A percentile compares a stretch with the other conserved stretches of the same genome.
These are phyloP conservation scores for Zygoascus ofunaensis DNA, from an alignment of 805 yeast genomes.

Conservation along the genomic window DNA sequence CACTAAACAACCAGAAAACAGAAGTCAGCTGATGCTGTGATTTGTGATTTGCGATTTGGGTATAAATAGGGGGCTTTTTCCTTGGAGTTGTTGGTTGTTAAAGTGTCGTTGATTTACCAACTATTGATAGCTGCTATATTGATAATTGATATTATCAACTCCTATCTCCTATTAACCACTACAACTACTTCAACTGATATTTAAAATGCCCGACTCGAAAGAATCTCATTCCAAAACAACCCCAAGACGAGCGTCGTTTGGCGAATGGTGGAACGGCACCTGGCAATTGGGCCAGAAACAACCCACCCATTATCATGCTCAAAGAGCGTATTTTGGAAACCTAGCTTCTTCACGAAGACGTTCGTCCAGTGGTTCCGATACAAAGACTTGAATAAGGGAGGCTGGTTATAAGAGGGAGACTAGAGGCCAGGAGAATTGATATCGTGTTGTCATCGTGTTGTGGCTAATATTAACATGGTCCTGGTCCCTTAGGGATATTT, in stretches of 20 bases:
- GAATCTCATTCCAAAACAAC: neutral
- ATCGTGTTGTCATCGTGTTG: too few species aligned
- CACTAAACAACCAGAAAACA: too few species aligned
- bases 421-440: too few species aligned
- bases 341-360: neutral
- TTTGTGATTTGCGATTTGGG: too few species aligned
- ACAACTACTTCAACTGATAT: neutral
- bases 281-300: conserved; percentile 4
- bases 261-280: conserved; percentile 6
- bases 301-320: conserved; percentile 1
- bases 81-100: neutral
- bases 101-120: neutral
- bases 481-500: too few species aligned
- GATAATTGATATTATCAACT: neutral
- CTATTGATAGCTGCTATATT: neutral
- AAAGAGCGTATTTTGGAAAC: conserved; percentile 2
- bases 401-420: too few species aligned
- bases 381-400: too few species aligned
- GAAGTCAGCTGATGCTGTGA: too few species aligned
- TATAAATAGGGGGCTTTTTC: too few species aligned
- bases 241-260: conserved; percentile 1
- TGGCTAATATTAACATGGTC: too few species aligned
- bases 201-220: neutral
- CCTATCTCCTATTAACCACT: neutral
- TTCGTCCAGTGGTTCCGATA: conserved; percentile 16